Conservation (phyloP, 331 rosid genomes). For the Quercus tomentella region DNA sequence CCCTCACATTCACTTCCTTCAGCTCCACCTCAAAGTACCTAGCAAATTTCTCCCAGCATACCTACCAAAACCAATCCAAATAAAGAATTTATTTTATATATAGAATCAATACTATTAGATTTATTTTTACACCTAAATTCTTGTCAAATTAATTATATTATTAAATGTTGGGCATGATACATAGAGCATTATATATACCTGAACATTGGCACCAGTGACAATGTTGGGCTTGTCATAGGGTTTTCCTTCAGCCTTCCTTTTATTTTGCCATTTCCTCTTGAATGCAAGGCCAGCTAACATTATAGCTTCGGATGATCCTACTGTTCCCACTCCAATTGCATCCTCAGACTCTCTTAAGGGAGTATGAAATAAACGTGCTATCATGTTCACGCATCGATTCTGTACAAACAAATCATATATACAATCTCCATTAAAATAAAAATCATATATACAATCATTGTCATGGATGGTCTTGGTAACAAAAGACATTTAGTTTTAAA, state of each 20-base stretch:
- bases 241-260: conserved; percentile 37
- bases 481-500: too few relatives aligned
- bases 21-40: conserved; percentile 70
- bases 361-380: conserved; percentile 72
- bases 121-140: too few relatives aligned
- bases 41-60: conserved; percentile 81
- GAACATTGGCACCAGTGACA: conserved; percentile 84
- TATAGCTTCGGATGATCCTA: conserved; percentile 88
- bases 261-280: conserved; percentile 77
- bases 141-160: too few relatives aligned
- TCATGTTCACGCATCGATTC: conserved; percentile 85
- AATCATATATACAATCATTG: not conserved
- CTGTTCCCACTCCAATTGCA: conserved; percentile 72
- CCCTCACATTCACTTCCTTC: conserved; percentile 59
- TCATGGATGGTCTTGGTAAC: not conserved
- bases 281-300: conserved; percentile 85
- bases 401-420: conserved; percentile 9
- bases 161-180: too few relatives aligned
- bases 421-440: too few relatives aligned
- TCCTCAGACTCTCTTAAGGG: conserved; percentile 58
- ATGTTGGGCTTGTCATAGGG: conserved; percentile 65
- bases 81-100: too few relatives aligned
- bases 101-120: too few relatives aligned
- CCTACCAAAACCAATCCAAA: conserved; percentile 17
- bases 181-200: conserved; percentile 25